Percentiles rank a stretch among this genome's conserved stretches.
Conservation (phyloP, 345 rosid species). For the Carallia brachiata region DNA sequence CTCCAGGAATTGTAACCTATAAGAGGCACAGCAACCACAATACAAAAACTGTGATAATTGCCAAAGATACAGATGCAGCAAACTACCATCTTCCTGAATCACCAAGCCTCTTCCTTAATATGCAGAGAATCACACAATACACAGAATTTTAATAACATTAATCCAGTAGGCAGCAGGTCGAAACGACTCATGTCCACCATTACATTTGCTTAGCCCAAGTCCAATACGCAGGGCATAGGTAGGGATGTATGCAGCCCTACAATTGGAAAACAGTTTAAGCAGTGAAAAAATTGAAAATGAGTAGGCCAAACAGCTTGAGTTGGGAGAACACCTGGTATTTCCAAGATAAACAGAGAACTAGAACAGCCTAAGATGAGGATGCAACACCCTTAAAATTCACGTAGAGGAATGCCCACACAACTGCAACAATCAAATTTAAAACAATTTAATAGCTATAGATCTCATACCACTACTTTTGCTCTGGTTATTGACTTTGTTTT, state of each 20-base stretch:
- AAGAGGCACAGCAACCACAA: background rate
- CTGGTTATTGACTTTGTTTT: slow-evolving; percentile 86
- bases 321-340: background rate
- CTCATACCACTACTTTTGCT: slow-evolving; percentile 80
- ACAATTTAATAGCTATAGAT: background rate
- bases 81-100: background rate
- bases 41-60: background rate
- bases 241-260: no score
- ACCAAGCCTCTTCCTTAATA: background rate
- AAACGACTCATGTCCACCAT: background rate
- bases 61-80: background rate
- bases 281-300: background rate
- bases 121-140: background rate
- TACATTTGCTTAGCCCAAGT: background rate
- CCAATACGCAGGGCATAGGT: no score
- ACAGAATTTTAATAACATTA: background rate
- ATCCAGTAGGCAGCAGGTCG: background rate
- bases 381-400: background rate
- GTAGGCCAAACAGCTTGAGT: background rate
- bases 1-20: slow-evolving; percentile 82
- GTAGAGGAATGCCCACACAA: background rate
- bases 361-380: background rate
- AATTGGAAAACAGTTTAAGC: no score
- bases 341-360: background rate
- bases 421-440: background rate